phyloP scores from a whole-genome alignment of 768 basidiomycete genomes.

The Psilocybe cubensis region DNA sequence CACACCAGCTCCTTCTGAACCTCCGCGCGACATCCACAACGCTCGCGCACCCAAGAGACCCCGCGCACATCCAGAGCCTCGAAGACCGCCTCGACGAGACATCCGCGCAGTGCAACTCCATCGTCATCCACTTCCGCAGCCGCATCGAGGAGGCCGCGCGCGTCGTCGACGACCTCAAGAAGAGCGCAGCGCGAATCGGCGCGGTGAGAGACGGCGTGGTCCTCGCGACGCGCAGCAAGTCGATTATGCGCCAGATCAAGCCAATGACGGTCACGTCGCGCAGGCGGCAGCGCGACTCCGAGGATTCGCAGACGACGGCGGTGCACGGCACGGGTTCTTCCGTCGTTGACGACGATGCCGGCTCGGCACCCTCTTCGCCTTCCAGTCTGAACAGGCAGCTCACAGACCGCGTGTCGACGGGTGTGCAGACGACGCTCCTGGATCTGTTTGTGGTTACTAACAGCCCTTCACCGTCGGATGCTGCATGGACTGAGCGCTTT shows the following conservation, averaged over 20 bases:
- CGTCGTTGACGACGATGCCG: constrained; percentile 14
- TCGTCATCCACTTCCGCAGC: constrained; percentile 55
- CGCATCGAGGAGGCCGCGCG: constrained; percentile 54
- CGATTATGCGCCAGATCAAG: constrained; percentile 37
- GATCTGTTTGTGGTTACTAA: constrained; percentile 17
- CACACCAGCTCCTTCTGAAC: constrained; percentile 55
- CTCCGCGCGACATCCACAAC: constrained; percentile 54
- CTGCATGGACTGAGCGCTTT: constrained; percentile 42
- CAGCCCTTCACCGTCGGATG: constrained; percentile 11
- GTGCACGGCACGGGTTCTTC: too few relatives aligned
- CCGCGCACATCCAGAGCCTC: constrained; percentile 45
- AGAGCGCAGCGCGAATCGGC: constrained; percentile 45
- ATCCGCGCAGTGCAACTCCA: constrained; percentile 44
- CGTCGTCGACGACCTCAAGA: constrained; percentile 52
- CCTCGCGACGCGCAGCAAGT: constrained; percentile 47
- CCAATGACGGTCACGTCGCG: constrained; percentile 26
- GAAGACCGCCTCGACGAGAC: constrained; percentile 52
- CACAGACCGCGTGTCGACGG: constrained; percentile 21
- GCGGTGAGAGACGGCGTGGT: constrained; percentile 46
- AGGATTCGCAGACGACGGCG: constrained; percentile 64
- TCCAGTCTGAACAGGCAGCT: constrained; percentile 3
- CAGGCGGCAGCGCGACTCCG: constrained; percentile 61
- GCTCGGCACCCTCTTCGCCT: constrained; percentile 1
- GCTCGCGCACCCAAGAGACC: constrained; percentile 38
- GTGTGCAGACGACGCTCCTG: constrained; percentile 31